These are phyloP conservation scores for Penicillium maclennaniae DNA, from an alignment of 495 filamentous ascomycete genomes.

Conservation along the genomic window DNA sequence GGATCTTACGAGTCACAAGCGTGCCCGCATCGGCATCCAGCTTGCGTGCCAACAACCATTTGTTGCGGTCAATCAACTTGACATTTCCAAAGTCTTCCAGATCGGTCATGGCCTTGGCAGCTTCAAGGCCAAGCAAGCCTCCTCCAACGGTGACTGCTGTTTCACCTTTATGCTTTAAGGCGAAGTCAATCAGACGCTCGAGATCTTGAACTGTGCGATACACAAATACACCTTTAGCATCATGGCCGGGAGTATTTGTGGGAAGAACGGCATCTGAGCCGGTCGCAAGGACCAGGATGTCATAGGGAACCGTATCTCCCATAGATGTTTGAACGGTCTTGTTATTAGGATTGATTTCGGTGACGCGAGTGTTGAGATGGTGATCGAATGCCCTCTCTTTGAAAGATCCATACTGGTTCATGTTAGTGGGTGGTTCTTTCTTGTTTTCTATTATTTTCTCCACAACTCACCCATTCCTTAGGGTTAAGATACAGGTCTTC, in stretches of 20 bases:
- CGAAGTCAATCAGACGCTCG: constrained; percentile 73
- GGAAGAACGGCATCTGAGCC: constrained; percentile 89
- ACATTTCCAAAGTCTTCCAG: constrained; percentile 73
- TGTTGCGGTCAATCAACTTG: constrained; percentile 81
- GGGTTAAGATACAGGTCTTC: constrained; percentile 91
- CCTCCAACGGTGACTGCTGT: constrained; percentile 85
- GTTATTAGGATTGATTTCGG: constrained; percentile 57
- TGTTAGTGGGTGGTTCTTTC: background rate
- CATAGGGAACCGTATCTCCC: constrained; percentile 71
- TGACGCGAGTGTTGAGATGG: constrained; percentile 79
- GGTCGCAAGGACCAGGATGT: constrained; percentile 85
- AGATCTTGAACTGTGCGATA: constrained; percentile 88
- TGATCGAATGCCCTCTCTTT: constrained; percentile 69
- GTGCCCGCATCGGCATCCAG: constrained; percentile 79
- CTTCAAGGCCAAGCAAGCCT: constrained; percentile 84
- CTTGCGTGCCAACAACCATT: constrained; percentile 85
- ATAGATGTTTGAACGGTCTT: constrained; percentile 70
- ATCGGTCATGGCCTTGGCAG: constrained; percentile 94
- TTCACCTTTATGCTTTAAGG: constrained; percentile 59
- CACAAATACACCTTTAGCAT: constrained; percentile 89
- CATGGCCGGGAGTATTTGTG: constrained; percentile 72
- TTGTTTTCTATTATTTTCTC: no score
- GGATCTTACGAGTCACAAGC: constrained; percentile 82
- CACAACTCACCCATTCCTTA: constrained; percentile 72
- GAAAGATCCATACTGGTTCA: constrained; percentile 48